Base-by-base conservation (phyloP, 2,329 filamentous ascomycete genomes). In the Ophiostoma sp. region DNA sequence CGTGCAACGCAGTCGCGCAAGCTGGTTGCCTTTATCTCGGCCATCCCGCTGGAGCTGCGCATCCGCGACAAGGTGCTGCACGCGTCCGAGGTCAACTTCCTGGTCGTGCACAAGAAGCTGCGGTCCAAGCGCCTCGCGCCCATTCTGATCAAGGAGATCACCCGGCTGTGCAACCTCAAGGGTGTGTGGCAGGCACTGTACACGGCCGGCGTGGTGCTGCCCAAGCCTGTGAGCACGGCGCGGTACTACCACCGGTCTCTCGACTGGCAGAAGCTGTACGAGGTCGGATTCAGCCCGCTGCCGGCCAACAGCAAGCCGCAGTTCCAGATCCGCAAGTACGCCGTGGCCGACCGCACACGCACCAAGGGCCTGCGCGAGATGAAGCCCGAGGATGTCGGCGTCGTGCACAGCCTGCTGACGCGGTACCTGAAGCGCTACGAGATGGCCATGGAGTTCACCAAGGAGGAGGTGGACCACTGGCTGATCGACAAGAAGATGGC, bases 71-170 rank as follows among this genome's bases (percentile, higher is more conserved):
- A 91, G 72, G 81, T 86, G 71, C 81, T 99, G 72, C 87, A 89
- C 73, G 90, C 91, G 75, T 93, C 92, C 67, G 95, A 99, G 79
- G 95, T 99, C 81, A 99, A 99, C 83, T 99, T 98, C 81, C 89
- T 99, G 74, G 96, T 94, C 77, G 90, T 99, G 70, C 95, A 99
- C 85, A 98, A 98, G 85, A 98, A 98, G 81, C 88, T 99, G 41
- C 92, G 95, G 68, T 89, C 91, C 71, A 97, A 98, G 83, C 90
- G 95, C 69, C 87, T 99, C 62, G 89, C 95, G 0, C 95, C 95
- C 0, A 91, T 98, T 1, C 87, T 99, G 69, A 99, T 99, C 83
- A 97, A 97, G 80, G 95, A 99, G 79, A 93, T 99, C 76, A 99
- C 95, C 5, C 90, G 95, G 67, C 87, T 93, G 73, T 96, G 93